phyloP scores from a whole-genome alignment of 768 basidiomycete species.

The Tricholoma saponaceum region DNA sequence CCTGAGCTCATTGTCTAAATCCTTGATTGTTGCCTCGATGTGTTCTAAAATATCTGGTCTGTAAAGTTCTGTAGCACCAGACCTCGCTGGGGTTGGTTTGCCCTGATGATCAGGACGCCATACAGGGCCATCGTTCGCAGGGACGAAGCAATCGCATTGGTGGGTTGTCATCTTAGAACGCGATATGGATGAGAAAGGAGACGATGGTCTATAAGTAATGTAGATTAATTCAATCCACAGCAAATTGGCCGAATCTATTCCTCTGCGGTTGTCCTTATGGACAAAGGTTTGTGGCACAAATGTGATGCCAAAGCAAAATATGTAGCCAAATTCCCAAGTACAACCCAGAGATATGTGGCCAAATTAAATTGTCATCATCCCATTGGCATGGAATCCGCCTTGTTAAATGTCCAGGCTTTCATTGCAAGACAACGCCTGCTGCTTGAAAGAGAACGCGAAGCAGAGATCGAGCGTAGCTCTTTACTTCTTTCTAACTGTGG shows the following conservation, averaged over 20 bases:
- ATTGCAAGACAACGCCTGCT: slow-evolving; percentile 64
- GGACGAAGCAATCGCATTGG: background rate
- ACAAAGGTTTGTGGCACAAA: too few species aligned
- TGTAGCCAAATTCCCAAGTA: too few species aligned
- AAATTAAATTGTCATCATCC: too few species aligned
- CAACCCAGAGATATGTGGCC: too few species aligned
- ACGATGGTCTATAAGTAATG: too few species aligned
- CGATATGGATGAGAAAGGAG: background rate
- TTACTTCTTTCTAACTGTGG: slow-evolving; percentile 80
- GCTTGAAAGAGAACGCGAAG: slow-evolving; percentile 67
- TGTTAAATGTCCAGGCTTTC: slow-evolving; percentile 32
- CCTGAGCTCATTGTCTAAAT: slow-evolving; percentile 51
- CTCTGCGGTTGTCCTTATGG: too few species aligned
- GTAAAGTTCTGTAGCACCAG: slow-evolving; percentile 35
- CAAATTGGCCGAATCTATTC: too few species aligned
- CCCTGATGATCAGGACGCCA: slow-evolving; percentile 41
- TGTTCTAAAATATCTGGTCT: slow-evolving; percentile 55
- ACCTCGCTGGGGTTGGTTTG: slow-evolving; percentile 27
- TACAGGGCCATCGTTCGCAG: slow-evolving; percentile 16
- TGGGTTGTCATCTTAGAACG: background rate
- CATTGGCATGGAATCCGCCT: too few species aligned
- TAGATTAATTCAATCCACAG: too few species aligned
- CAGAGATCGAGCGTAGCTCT: slow-evolving; percentile 80
- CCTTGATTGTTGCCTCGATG: slow-evolving; percentile 54
- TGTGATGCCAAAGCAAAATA: too few species aligned